These are phyloP conservation scores for Skeletonema costatum DNA, from an alignment of 108 stramenopile species.

Conservation along the genomic window DNA sequence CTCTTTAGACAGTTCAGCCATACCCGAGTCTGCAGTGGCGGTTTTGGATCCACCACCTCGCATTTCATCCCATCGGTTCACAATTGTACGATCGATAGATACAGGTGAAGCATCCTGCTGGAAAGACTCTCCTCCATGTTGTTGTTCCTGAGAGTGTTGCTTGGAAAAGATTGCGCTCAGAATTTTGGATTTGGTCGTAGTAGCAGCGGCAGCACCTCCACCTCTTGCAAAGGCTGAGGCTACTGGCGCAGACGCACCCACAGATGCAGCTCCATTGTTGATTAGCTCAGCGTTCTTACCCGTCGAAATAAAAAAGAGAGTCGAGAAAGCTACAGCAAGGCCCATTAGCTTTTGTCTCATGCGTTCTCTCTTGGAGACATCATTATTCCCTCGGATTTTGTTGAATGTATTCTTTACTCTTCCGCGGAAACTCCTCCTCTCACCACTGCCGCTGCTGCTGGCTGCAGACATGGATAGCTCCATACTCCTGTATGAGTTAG, in stretches of 20 bases:
- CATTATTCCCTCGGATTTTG: conserved; percentile 3
- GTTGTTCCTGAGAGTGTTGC: conserved; percentile 8
- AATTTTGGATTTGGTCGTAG: conserved; percentile 1
- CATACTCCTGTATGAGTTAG: background rate
- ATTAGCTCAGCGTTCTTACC: conserved; percentile 1
- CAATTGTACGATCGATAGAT: conserved; percentile 36
- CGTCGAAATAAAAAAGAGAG: conserved; percentile 14
- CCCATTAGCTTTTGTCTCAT: conserved; percentile 13
- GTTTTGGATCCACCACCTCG: conserved; percentile 22
- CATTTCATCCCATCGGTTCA: conserved; percentile 36
- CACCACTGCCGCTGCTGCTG: background rate
- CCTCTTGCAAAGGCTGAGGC: background rate
- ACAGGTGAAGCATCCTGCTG: background rate
- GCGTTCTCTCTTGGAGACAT: conserved; percentile 11
- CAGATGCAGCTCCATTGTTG: background rate
- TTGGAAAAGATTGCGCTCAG: conserved; percentile 1
- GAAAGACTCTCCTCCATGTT: background rate
- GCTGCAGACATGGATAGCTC: conserved; percentile 5
- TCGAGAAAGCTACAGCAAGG: conserved; percentile 23
- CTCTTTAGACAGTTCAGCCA: conserved; percentile 27
- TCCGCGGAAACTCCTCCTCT: background rate
- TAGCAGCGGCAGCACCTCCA: background rate
- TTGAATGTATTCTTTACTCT: background rate
- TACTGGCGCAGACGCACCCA: background rate
- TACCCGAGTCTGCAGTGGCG: conserved; percentile 3